These are phyloP conservation scores for Lactifluus volemus DNA, from an alignment of 768 basidiomycete species.

Conservation along the genomic window DNA sequence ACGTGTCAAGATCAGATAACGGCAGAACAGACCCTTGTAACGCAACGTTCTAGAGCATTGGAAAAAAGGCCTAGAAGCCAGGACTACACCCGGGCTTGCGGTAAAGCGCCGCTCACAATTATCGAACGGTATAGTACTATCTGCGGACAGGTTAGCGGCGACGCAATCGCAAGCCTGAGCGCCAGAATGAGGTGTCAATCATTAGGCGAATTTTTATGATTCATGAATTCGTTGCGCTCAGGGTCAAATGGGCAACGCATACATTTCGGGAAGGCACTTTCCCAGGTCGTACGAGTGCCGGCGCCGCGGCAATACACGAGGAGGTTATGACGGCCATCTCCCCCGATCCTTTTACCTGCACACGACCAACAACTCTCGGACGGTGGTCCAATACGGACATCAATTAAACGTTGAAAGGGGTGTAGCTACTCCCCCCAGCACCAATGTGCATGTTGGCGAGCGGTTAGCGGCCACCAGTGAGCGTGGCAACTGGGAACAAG, in stretches of 20 bases:
- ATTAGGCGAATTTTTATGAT: neutral
- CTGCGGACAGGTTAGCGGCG: neutral
- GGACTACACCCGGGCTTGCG: neutral
- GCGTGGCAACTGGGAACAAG: neutral
- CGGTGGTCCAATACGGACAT: neutral
- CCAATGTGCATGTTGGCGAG: neutral
- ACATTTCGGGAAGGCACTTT: neutral
- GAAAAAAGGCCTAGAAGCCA: neutral
- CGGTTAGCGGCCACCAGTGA: neutral
- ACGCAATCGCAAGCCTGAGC: neutral
- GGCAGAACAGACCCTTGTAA: neutral
- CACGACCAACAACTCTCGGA: constrained; percentile 8
- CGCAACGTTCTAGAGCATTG: neutral
- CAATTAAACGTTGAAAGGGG: neutral
- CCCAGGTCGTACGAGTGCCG: neutral
- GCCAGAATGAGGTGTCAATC: neutral
- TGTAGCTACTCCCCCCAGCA: neutral
- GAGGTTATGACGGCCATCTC: neutral
- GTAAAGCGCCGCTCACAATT: neutral
- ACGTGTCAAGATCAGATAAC: constrained; percentile 8
- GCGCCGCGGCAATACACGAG: neutral
- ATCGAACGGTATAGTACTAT: neutral
- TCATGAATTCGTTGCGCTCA: neutral
- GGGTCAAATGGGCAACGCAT: neutral
- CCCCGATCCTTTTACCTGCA: constrained; percentile 5